These are phyloP conservation scores for Aegilops speltoides DNA, from an alignment of 176 grass and related monocot species.

Conservation along the genomic window DNA sequence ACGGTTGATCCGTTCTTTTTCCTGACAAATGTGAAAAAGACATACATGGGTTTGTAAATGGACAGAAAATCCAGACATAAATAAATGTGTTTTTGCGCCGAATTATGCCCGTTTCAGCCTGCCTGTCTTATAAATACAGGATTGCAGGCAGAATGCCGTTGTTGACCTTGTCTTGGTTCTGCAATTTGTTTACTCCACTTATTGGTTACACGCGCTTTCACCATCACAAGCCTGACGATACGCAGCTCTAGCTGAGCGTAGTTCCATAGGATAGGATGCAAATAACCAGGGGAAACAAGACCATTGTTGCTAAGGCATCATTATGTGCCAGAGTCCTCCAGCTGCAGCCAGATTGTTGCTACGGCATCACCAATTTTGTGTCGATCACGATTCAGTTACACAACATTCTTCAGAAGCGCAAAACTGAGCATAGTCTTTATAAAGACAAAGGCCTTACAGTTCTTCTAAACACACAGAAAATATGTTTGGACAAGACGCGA, in stretches of 20 bases:
- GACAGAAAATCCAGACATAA: slow-evolving; percentile 33
- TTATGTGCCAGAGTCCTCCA: background rate
- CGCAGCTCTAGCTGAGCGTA: background rate
- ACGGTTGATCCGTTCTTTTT: background rate
- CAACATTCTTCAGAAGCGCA: background rate
- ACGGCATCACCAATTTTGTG: background rate
- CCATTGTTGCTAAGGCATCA: background rate
- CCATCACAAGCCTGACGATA: background rate
- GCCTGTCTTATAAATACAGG: background rate
- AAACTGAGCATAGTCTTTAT: background rate
- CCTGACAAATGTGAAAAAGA: slow-evolving; percentile 27
- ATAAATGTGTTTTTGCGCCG: slow-evolving; percentile 32
- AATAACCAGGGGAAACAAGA: background rate
- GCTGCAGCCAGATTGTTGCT: no score
- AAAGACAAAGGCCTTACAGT: background rate
- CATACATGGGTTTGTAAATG: slow-evolving; percentile 43
- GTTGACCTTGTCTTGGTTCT: background rate
- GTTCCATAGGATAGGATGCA: background rate
- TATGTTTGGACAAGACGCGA: background rate
- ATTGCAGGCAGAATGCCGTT: background rate
- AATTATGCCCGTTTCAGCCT: background rate
- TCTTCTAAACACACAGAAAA: background rate
- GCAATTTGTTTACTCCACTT: background rate
- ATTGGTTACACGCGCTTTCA: background rate
- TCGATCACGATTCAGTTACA: background rate